Percentiles rank a stretch among this genome's conserved stretches.
Evolutionary conservation across 2,329 filamentous ascomycete genomes (phyloP).

Genomic region (Albifimbria verrucaria): DNA sequence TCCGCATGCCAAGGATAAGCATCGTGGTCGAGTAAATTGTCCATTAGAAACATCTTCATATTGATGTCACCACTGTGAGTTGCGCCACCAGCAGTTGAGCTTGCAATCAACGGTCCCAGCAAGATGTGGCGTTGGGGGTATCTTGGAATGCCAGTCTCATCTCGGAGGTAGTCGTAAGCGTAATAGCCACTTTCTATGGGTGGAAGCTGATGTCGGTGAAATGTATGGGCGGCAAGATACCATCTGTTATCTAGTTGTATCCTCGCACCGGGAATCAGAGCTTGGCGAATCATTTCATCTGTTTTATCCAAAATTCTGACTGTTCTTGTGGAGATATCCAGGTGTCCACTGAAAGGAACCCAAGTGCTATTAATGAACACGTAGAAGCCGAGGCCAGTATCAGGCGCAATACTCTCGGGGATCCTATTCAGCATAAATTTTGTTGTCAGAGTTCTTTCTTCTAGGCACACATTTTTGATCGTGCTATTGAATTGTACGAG

Average conservation of each 20-base stretch:
- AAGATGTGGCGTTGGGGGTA: constrained; percentile 10
- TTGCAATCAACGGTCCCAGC: neutral
- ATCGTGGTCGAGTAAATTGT: constrained; percentile 16
- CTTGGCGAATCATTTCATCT: neutral
- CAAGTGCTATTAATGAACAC: neutral
- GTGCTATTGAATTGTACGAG: neutral
- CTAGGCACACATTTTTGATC: neutral
- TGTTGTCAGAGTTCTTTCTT: neutral
- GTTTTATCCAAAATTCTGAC: neutral
- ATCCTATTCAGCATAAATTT: constrained; percentile 1
- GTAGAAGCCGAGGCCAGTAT: neutral
- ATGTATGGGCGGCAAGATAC: constrained; percentile 8
- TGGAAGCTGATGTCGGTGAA: constrained; percentile 14
- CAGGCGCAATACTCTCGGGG: neutral
- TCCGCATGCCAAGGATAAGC: constrained; percentile 19
- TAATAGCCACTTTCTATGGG: constrained; percentile 4
- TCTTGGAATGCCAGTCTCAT: constrained; percentile 4
- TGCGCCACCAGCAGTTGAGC: constrained; percentile 1
- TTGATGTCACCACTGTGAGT: constrained; percentile 11
- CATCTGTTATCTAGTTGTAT: constrained; percentile 10
- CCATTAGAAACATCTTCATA: constrained; percentile 16
- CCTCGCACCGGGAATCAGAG: neutral
- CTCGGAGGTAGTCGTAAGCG: constrained; percentile 12
- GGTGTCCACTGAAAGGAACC: neutral
- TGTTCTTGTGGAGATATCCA: neutral